These are phyloP conservation scores for Rhodosporidiobolus sp. DNA, from an alignment of 768 basidiomycete species.

Conservation along the genomic window DNA sequence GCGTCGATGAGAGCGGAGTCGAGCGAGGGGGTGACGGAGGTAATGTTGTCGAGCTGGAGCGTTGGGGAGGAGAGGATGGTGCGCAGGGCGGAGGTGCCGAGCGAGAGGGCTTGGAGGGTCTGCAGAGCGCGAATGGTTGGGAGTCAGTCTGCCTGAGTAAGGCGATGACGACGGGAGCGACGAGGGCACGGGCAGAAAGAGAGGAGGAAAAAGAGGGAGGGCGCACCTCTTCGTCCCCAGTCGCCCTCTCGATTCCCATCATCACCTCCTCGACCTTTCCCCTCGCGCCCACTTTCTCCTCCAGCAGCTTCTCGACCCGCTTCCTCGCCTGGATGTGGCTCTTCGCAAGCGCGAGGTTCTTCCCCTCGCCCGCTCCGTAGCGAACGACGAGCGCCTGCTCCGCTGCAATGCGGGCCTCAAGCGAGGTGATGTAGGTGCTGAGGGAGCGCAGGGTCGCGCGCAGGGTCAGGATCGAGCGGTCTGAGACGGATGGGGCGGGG, in stretches of 20 bases:
- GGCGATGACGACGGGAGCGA: neutral
- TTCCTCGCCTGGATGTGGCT: conserved; percentile 16
- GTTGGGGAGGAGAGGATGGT: conserved; percentile 29
- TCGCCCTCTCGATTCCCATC: conserved; percentile 26
- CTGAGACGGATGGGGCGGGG: conserved; percentile 27
- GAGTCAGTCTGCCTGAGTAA: neutral
- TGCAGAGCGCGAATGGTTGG: neutral
- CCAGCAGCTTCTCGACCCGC: conserved; percentile 25
- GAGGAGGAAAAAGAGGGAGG: neutral
- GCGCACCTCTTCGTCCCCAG: conserved; percentile 36
- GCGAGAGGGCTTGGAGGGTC: conserved; percentile 33
- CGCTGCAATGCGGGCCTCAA: conserved; percentile 22
- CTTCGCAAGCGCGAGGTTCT: conserved; percentile 23
- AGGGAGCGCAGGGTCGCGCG: conserved; percentile 23
- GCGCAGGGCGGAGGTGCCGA: conserved; percentile 34
- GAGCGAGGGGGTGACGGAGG: conserved; percentile 22
- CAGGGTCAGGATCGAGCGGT: conserved; percentile 32
- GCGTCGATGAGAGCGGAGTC: conserved; percentile 29
- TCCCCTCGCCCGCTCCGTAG: conserved; percentile 7
- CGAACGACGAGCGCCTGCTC: neutral
- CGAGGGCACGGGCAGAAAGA: neutral
- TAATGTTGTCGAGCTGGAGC: conserved; percentile 31
- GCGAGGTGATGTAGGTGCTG: conserved; percentile 21
- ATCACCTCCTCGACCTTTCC: conserved; percentile 29
- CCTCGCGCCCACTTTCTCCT: conserved; percentile 23